Evolutionary conservation across 345 rosid genomes (phyloP), one percentile per base, ranked within the genome.

Genomic region (Aquilaria sinensis): DNA sequence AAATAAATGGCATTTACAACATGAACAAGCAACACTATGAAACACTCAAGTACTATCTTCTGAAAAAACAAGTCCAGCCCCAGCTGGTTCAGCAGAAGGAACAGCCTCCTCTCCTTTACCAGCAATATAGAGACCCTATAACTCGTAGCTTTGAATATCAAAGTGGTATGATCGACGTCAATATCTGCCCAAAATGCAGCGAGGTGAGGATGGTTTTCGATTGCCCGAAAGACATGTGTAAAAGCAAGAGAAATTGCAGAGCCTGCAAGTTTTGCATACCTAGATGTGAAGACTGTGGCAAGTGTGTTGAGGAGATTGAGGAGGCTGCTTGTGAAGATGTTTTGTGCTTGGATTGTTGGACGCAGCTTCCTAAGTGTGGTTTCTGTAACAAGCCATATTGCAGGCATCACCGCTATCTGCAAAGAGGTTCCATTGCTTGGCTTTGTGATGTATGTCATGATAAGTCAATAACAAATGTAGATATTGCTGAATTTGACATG

Each of bases 301-400:
- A 67, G 46, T 90, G 96, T 13, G 63, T 81, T 3, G 85, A 72
- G 0, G 85, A 83, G 59, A 15, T 58, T 47, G 92, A 82, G 51
- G 86, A 83, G 59, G 67, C 87, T 37, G 74, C 74, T 12, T 89
- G 94, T 30, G 51, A 49, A 0, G 92, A 85, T 31, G 47, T 69
- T 9, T 32, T 88, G 64, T 90, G 97, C 70, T 73, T 68, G 49
- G 67, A 65, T 4, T 90, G 97, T 62, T 93, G 98, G 97, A 75
- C 86, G 64, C 73, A 29, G 51, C 86, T 90, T 47, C 82, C 90
- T 0, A 90, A 90, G 70, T 93, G 98, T 48, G 72, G 66, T 50
- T 76, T 74, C 51, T 90, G 98, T 51, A 88, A 90, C 66, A 79
- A 73, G 67, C 92, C 96, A 0, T 86, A 85, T 31, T 90, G 98